These are phyloP conservation scores for Lachancea thermotolerans DNA, from an alignment of 805 yeast genomes.

Conservation along the genomic window DNA sequence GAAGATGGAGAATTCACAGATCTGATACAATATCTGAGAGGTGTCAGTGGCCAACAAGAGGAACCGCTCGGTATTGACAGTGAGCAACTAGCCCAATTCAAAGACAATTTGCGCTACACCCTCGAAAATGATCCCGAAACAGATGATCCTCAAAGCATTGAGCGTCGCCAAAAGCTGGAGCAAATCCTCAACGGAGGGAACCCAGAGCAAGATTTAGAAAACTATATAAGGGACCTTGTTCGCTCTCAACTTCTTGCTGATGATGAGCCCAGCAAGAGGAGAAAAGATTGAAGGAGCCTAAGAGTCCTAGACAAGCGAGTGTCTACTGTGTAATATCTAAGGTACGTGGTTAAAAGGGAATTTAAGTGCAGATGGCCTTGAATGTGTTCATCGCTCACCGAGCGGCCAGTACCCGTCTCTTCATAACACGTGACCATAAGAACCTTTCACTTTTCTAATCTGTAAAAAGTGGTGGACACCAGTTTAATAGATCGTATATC, in stretches of 20 bases:
- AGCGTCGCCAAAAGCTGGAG: slow-evolving; percentile 57
- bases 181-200: slow-evolving; percentile 71
- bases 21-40: slow-evolving; percentile 55
- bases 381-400: too few species aligned
- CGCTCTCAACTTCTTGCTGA: slow-evolving; percentile 40
- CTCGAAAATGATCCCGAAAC: slow-evolving; percentile 40
- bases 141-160: slow-evolving; percentile 43
- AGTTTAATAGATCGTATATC: too few species aligned
- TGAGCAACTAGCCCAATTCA: slow-evolving; percentile 27
- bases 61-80: slow-evolving; percentile 23
- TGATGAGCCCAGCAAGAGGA: slow-evolving; percentile 3
- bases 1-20: slow-evolving; percentile 87
- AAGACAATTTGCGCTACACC: slow-evolving; percentile 49
- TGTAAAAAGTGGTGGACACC: too few species aligned
- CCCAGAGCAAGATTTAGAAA: slow-evolving; percentile 71
- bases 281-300: not conserved
- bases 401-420: too few species aligned
- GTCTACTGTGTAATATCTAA: not conserved
- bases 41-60: slow-evolving; percentile 27
- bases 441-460: too few species aligned
- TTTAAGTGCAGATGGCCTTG: too few species aligned
- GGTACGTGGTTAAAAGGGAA: too few species aligned
- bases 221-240: slow-evolving; percentile 59
- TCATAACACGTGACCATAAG: too few species aligned
- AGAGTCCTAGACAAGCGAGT: too few species aligned